Evolutionary conservation across 495 filamentous ascomycete species (phyloP).

Genomic region (Terfezia boudieri): DNA sequence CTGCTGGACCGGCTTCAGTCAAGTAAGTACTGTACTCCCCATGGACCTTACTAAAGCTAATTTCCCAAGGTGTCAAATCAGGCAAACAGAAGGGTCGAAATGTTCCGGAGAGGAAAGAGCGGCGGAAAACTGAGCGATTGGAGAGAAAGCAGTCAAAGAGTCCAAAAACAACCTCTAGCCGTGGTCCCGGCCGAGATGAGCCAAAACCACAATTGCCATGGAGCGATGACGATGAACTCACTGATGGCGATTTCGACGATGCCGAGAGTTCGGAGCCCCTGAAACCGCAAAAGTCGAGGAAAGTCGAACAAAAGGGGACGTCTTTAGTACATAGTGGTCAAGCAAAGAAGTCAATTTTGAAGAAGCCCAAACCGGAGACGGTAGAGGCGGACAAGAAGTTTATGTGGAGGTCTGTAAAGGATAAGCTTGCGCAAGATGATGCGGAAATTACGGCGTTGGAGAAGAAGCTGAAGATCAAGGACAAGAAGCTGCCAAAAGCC

Average conservation of each 20-base stretch:
- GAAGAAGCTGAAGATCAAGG: constrained; percentile 68
- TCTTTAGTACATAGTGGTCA: constrained; percentile 5
- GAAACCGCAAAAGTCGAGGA: constrained; percentile 10
- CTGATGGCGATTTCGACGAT: constrained; percentile 9
- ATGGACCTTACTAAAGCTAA: neutral
- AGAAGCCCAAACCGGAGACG: constrained; percentile 19
- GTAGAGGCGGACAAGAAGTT: neutral
- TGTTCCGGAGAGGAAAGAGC: constrained; percentile 25
- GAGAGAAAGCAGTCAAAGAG: constrained; percentile 19
- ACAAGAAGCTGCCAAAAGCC: constrained; percentile 47
- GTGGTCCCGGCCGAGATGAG: neutral
- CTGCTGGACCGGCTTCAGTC: constrained; percentile 37
- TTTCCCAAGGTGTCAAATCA: neutral
- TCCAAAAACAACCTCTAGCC: neutral
- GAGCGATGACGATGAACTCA: constrained; percentile 12
- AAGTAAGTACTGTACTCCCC: constrained; percentile 7
- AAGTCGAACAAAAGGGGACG: constrained; percentile 11
- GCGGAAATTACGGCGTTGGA: constrained; percentile 74
- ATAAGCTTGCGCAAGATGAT: constrained; percentile 52
- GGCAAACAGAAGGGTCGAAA: constrained; percentile 2
- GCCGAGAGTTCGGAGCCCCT: constrained; percentile 10
- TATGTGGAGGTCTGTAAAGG: constrained; percentile 36
- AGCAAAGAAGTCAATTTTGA: constrained; percentile 25
- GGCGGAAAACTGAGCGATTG: constrained; percentile 26
- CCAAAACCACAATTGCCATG: neutral